These are phyloP conservation scores for Penicillium sclerotiorum DNA, from an alignment of 2,329 filamentous ascomycete species.

Conservation along the genomic window DNA sequence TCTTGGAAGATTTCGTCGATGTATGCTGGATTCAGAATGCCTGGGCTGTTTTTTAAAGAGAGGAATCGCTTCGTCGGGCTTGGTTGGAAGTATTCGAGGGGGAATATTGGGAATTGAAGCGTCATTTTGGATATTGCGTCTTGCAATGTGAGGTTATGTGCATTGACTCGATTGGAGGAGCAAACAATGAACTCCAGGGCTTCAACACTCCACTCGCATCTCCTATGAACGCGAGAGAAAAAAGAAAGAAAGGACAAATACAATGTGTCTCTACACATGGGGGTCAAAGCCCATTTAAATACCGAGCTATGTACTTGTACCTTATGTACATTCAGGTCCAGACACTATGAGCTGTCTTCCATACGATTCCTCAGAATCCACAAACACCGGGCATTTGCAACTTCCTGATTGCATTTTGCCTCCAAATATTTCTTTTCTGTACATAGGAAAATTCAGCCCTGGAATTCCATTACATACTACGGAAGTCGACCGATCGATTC, in stretches of 20 bases:
- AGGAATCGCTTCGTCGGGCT: conserved; percentile 15
- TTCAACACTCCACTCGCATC: too few species aligned
- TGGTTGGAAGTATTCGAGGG: conserved; percentile 11
- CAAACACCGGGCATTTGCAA: too few species aligned
- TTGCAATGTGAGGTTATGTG: background rate
- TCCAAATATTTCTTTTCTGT: background rate
- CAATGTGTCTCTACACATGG: background rate
- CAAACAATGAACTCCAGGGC: too few species aligned
- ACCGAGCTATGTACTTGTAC: too few species aligned
- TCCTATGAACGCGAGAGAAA: too few species aligned
- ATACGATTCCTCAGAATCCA: conserved; percentile 3
- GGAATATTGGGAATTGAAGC: conserved; percentile 16
- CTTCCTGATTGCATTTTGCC: too few species aligned
- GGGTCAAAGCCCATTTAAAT: background rate
- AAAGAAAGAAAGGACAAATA: background rate
- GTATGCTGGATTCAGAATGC: conserved; percentile 2
- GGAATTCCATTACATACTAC: conserved; percentile 2
- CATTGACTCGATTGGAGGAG: too few species aligned
- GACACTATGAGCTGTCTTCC: conserved; percentile 1
- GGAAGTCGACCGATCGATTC: conserved; percentile 4
- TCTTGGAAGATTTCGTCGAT: conserved; percentile 10
- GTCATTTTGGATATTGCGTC: background rate
- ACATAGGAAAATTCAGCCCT: background rate
- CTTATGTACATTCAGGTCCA: background rate
- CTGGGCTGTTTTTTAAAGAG: conserved; percentile 7